Percentiles rank a stretch among this genome's conserved stretches.
Conservation (phyloP, 805 yeast species). For the Candida takata region DNA sequence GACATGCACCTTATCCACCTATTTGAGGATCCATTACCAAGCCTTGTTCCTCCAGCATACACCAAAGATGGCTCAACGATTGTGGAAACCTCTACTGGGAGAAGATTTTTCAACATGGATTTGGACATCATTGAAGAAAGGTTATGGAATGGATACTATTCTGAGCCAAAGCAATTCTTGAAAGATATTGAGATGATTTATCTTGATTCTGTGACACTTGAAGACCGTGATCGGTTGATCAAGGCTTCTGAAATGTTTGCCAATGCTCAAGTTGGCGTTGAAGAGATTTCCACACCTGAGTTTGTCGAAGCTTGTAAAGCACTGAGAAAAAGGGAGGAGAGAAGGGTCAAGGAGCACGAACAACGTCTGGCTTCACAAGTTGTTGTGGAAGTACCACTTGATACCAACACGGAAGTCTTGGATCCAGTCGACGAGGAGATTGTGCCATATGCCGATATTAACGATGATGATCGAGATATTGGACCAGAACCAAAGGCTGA, state of each 20-base stretch:
- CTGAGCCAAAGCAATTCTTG: slow-evolving; percentile 85
- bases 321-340: slow-evolving; percentile 57
- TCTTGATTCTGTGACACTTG: slow-evolving; percentile 61
- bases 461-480: neutral
- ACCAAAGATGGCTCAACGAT: slow-evolving; percentile 67
- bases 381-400: no score
- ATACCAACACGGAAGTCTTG: neutral
- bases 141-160: slow-evolving; percentile 92
- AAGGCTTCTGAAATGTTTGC: slow-evolving; percentile 93
- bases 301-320: slow-evolving; percentile 72
- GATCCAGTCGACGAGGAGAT: neutral
- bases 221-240: slow-evolving; percentile 76
- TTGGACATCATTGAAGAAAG: slow-evolving; percentile 90
- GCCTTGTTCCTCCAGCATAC: slow-evolving; percentile 32
- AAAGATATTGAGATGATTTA: slow-evolving; percentile 81
- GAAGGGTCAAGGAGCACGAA: slow-evolving; percentile 29
- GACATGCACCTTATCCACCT: slow-evolving; percentile 66
- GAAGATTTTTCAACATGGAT: slow-evolving; percentile 78
- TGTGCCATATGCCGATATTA: neutral
- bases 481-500: slow-evolving; percentile 2
- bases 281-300: slow-evolving; percentile 72
- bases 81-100: slow-evolving; percentile 70
- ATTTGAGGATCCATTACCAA: slow-evolving; percentile 47
- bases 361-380: no score
- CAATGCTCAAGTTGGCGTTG: slow-evolving; percentile 92